phyloP scores from a whole-genome alignment of 2,329 filamentous ascomycete species.

The Curvularia spicifera region DNA sequence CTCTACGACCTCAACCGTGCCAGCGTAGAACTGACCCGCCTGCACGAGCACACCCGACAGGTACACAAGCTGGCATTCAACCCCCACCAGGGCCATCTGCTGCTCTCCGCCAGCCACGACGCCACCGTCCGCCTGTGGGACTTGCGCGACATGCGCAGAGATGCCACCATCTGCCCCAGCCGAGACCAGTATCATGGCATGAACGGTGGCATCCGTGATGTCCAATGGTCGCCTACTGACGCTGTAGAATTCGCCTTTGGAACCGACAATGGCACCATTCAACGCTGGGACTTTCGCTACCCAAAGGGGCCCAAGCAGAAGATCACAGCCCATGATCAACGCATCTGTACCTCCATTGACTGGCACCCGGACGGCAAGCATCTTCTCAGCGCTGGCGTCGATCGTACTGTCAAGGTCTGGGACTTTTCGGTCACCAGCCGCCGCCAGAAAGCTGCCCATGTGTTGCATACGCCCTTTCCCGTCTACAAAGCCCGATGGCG shows the following conservation, averaged over 20 bases:
- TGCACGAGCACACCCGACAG: slow-evolving; percentile 70
- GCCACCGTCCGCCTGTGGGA: slow-evolving; percentile 70
- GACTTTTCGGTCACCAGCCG: slow-evolving; percentile 64
- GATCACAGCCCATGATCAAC: slow-evolving; percentile 65
- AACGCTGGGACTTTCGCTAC: slow-evolving; percentile 69
- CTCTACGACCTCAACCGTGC: slow-evolving; percentile 68
- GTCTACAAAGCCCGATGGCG: slow-evolving; percentile 68
- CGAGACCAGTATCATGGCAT: slow-evolving; percentile 62
- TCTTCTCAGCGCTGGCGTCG: slow-evolving; percentile 66
- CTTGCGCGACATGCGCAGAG: slow-evolving; percentile 61
- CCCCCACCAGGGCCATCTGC: slow-evolving; percentile 64
- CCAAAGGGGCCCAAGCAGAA: slow-evolving; percentile 63
- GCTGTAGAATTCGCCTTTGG: slow-evolving; percentile 68
- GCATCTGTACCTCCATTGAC: slow-evolving; percentile 66
- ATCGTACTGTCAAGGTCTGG: slow-evolving; percentile 69
- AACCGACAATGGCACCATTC: slow-evolving; percentile 68
- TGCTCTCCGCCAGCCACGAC: slow-evolving; percentile 70
- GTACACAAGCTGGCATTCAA: slow-evolving; percentile 71
- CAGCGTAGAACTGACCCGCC: slow-evolving; percentile 65
- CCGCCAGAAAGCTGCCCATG: slow-evolving; percentile 64
- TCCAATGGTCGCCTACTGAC: slow-evolving; percentile 70
- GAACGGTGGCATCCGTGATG: slow-evolving; percentile 67
- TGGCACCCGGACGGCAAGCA: slow-evolving; percentile 73
- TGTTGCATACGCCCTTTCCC: slow-evolving; percentile 66
- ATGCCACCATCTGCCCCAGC: slow-evolving; percentile 61